Base-by-base conservation (phyloP, 176 grass and related monocot genomes). In the Ensete glaucum region DNA sequence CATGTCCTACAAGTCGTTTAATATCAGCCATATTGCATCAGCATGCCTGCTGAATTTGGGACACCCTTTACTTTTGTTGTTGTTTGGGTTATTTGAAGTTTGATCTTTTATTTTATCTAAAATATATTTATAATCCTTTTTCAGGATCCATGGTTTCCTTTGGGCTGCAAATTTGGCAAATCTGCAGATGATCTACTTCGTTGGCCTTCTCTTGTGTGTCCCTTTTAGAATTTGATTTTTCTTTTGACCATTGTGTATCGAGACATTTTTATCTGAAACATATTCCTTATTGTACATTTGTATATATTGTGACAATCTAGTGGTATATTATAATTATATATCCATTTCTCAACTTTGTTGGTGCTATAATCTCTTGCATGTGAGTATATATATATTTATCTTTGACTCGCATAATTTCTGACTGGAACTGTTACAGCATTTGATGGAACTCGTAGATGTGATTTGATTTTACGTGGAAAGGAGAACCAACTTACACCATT, bases 291-390 rank as follows among this genome's bases (percentile, higher is more conserved):
- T 86, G 90, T 89, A 90, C 90, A 78, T 79, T 91, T 91, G 79
- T 85, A 88, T 95, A 88, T 99, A 93, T 82, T 84, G 67, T 88
- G 85, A 95, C 90, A 87, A 76, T 99, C 78, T 68, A 78, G 82
- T 94, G 77, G 73, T 91, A 87, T 84, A 89, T 88, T 82, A 89
- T 82, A 78, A 89, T 88, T 82, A 89, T 82, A 78, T 91, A 91
- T 93, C 80, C 80, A 62, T 82, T 86, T 91, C 91, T 82, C 82
- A 82, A 85, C 72, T 87, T 82, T 84, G 88, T 76, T 83, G 54
- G 62, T 69, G 81, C 82, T 76, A 63, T 73, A 83, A 78, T 83
- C 3, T 81, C 84, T 85, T 63, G 71, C 89, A 68, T 83, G 80
- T 76, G 79, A 89, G 70, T 56, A 73, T 87, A 82, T 81, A 77